Conservation (phyloP, 192 early-diverging fungal genomes). For the Phycomyces nitens region DNA sequence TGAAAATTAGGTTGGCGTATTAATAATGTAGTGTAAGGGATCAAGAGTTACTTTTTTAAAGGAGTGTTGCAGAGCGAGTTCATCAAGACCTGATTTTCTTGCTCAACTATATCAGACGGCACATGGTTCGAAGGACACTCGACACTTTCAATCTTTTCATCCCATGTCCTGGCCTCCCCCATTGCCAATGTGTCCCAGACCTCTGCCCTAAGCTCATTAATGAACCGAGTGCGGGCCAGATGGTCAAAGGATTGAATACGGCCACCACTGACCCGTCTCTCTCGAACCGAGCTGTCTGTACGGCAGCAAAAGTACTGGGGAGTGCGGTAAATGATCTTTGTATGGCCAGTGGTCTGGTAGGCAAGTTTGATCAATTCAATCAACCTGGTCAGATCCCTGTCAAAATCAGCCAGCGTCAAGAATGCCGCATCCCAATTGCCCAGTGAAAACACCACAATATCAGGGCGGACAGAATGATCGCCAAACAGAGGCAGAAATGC, state of each 20-base stretch:
- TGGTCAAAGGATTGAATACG: conserved; percentile 30
- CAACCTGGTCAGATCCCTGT: conserved; percentile 23
- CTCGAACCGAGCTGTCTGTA: conserved; percentile 25
- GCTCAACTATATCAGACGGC: conserved; percentile 44
- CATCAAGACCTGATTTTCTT: conserved; percentile 48
- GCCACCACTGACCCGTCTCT: conserved; percentile 28
- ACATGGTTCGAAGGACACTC: conserved; percentile 49
- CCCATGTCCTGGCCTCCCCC: conserved; percentile 32
- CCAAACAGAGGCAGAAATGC: conserved; percentile 14
- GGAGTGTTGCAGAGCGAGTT: conserved; percentile 33
- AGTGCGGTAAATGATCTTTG: conserved; percentile 40
- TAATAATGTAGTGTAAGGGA: too few species aligned
- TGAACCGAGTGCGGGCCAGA: conserved; percentile 23
- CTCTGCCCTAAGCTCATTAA: conserved; percentile 15
- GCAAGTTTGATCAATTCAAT: conserved; percentile 23
- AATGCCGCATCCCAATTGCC: conserved; percentile 53
- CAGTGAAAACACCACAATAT: conserved; percentile 39
- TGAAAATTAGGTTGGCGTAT: too few species aligned
- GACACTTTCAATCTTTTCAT: conserved; percentile 19
- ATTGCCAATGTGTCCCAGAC: conserved; percentile 45
- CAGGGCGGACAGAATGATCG: conserved; percentile 8
- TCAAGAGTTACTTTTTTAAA: not conserved
- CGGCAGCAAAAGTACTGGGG: conserved; percentile 54
- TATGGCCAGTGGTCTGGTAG: conserved; percentile 13
- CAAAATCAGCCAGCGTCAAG: conserved; percentile 28